Evolutionary conservation across 768 basidiomycete species (phyloP), one percentile per base, ranked within the genome.

Genomic region (Boletellus sp.): DNA sequence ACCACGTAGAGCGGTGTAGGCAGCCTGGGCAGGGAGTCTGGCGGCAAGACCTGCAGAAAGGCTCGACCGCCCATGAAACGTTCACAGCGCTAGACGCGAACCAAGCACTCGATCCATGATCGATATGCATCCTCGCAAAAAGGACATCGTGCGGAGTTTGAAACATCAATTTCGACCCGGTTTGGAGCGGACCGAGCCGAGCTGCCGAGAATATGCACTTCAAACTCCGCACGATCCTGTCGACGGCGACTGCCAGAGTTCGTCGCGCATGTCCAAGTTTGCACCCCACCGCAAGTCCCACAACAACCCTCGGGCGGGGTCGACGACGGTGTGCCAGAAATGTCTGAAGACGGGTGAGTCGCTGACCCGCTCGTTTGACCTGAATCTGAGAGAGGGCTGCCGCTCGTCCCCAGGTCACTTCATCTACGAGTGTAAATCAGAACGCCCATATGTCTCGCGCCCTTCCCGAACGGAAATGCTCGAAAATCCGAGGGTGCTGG

Each of bases 401-500:
- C n/a, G n/a, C 34, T 38, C 36, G 17, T 46, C 39, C 9, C 33
- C 62, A 84, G 94, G 93, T 0, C 94, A 96, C 68, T 94, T 85
- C 65, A 96, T 84, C 12, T 97, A 85, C 63, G 81, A 96, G 71
- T 97, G 94, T 78, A 91, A 90, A 69, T 76, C 78, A 16, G 59
- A 78, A 19, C 78, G 87, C 3, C 89, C 91, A 22, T 97, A 96
- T 65, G 75, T 91, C 35, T 81, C 90, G 11, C 78, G 94, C n/a
- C 94, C 94, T 2, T 93, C 91, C 32, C 80, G 93, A 36, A 90
- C 90, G 2, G 80, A 93, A 59, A 83, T 85, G 66, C 78, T 97
- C 15, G 87, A 92, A 59, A 89, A 90, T 48, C 91, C 91, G 3
- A 74, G 70, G 20, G 42, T 81, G 2, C 70, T 86, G 8, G 78